A percentile compares a stretch with the other conserved stretches of the same genome.
phyloP scores from a whole-genome alignment of 495 filamentous ascomycete species.

The Lichenothelia convexa region DNA sequence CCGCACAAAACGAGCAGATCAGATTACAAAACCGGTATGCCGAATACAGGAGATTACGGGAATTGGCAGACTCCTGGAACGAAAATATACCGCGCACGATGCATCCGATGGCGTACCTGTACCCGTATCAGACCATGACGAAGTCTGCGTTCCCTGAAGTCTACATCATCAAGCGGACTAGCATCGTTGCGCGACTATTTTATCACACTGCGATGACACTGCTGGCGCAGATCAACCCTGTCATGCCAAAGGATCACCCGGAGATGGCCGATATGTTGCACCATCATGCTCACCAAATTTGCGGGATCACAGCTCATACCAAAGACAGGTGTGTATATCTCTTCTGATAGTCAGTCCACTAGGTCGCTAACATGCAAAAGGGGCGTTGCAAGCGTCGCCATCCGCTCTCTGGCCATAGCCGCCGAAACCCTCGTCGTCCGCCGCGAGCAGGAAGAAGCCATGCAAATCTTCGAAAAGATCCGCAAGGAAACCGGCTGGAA shows the following conservation, averaged over 20 bases:
- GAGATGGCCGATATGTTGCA: slow-evolving; percentile 53
- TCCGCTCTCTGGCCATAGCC: slow-evolving; percentile 62
- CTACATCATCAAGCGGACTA: slow-evolving; percentile 70
- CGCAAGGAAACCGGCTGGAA: slow-evolving; percentile 64
- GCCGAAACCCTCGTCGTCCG: slow-evolving; percentile 51
- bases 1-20: slow-evolving; percentile 40
- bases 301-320: slow-evolving; percentile 71
- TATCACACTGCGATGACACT: slow-evolving; percentile 75
- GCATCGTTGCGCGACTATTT: slow-evolving; percentile 69
- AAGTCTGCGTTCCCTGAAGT: slow-evolving; percentile 74
- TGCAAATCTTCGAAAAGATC: slow-evolving; percentile 58
- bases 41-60: slow-evolving; percentile 61
- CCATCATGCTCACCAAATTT: slow-evolving; percentile 60
- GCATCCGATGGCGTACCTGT: slow-evolving; percentile 64
- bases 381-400: slow-evolving; percentile 55
- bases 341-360: slow-evolving; percentile 5
- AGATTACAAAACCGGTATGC: slow-evolving; percentile 43
- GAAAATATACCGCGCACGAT: slow-evolving; percentile 62
- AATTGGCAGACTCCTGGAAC: slow-evolving; percentile 66
- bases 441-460: slow-evolving; percentile 63
- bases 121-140: slow-evolving; percentile 44
- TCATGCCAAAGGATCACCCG: slow-evolving; percentile 31
- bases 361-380: slow-evolving; percentile 22
- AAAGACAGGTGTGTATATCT: slow-evolving; percentile 41
- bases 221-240: slow-evolving; percentile 63